These are phyloP conservation scores for Annona squamosa DNA, from an alignment of 164 flowering plant species.

Conservation along the genomic window DNA sequence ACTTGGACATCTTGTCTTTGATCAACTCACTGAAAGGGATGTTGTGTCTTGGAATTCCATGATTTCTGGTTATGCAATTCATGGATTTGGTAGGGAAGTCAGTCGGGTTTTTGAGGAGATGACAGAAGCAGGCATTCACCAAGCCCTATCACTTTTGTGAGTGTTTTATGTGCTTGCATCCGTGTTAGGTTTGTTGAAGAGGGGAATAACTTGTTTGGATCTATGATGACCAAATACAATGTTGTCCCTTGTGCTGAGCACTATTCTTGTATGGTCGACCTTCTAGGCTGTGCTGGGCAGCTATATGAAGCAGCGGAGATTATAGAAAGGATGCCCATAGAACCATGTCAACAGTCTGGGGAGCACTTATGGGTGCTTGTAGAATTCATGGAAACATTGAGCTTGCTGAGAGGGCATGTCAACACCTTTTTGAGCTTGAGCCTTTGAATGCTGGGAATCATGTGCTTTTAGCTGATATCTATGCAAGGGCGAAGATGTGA, in stretches of 20 bases:
- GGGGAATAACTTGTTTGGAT: constrained; percentile 9
- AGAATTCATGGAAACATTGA: constrained; percentile 17
- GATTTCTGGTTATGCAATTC: constrained; percentile 15
- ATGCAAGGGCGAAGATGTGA: constrained; percentile 3
- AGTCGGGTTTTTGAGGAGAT: constrained; percentile 11
- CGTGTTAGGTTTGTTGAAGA: constrained; percentile 19
- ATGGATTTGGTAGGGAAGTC: constrained; percentile 16
- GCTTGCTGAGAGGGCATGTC: constrained; percentile 17
- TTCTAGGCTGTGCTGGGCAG: constrained; percentile 22
- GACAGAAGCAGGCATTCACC: constrained; percentile 9
- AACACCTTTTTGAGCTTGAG: constrained; percentile 16
- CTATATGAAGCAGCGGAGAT: constrained; percentile 16
- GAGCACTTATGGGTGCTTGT: constrained; percentile 22
- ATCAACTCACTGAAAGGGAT: constrained; percentile 7
- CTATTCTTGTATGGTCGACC: constrained; percentile 24
- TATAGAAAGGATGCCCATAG: constrained; percentile 12
- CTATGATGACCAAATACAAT: constrained; percentile 5
- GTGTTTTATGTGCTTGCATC: constrained; percentile 18
- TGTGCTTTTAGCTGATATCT: constrained; percentile 16
- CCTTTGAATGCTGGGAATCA: constrained; percentile 19
- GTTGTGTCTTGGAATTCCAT: constrained; percentile 21
- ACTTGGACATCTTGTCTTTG: constrained; percentile 40
- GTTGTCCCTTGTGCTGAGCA: constrained; percentile 11
- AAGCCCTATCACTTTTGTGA: constrained; percentile 12
- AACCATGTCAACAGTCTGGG: constrained; percentile 19